Conservation (phyloP, 2,329 filamentous ascomycete species). For the Apiospora rasikravindrae region DNA sequence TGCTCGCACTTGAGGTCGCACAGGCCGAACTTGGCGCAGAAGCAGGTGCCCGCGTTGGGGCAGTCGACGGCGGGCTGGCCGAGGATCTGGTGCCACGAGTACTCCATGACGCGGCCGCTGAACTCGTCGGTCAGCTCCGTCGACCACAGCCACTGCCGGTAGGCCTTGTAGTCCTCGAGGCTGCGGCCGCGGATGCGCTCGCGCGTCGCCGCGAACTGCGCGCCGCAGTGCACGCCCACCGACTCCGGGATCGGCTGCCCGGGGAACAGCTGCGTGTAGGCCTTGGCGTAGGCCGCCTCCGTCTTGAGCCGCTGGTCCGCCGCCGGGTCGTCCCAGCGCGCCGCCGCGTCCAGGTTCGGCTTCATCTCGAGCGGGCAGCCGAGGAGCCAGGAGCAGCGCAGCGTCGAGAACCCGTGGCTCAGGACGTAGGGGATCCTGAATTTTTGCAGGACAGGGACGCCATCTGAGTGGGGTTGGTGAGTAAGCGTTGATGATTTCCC, state of each 20-base stretch:
- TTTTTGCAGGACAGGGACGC: constrained; percentile 45
- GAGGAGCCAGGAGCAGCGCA: constrained; percentile 53
- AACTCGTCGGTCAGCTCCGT: constrained; percentile 51
- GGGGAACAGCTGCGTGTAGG: constrained; percentile 33
- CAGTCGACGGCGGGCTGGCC: constrained; percentile 51
- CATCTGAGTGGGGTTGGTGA: constrained; percentile 13
- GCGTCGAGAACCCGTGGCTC: constrained; percentile 53
- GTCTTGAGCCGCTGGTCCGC: constrained; percentile 47
- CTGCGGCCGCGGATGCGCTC: constrained; percentile 48
- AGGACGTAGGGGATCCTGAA: constrained; percentile 48
- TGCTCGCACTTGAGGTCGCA: constrained; percentile 43
- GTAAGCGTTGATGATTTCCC: background rate
- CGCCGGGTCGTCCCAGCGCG: constrained; percentile 24
- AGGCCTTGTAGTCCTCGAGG: constrained; percentile 50
- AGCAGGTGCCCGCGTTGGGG: constrained; percentile 57
- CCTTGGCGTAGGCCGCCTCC: constrained; percentile 30
- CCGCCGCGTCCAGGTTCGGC: constrained; percentile 23
- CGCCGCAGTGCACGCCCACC: constrained; percentile 54
- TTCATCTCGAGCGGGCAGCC: constrained; percentile 45
- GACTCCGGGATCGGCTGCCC: constrained; percentile 40
- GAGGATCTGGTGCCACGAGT: constrained; percentile 53
- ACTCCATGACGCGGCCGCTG: constrained; percentile 59
- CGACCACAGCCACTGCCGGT: constrained; percentile 55
- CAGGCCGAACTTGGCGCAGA: constrained; percentile 62
- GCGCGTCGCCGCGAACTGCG: constrained; percentile 57